A percentile compares a stretch with the other conserved stretches of the same genome.
Evolutionary conservation across 441 rosid genomes (phyloP).

Genomic region (Euphorbia neoarborescens): DNA sequence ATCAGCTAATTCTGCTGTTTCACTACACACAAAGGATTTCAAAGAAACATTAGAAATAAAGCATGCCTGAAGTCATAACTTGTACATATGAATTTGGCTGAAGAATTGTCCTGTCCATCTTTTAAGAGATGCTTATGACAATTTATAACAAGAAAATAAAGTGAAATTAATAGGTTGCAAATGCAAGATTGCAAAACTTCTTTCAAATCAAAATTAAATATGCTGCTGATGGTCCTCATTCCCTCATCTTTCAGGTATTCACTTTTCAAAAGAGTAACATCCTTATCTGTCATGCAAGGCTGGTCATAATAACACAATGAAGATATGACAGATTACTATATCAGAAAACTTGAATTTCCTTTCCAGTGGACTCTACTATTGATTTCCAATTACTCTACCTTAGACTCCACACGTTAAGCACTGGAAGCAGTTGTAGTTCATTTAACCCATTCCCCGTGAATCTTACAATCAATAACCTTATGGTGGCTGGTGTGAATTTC

Average conservation of each 20-base stretch:
- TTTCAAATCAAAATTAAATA: not conserved
- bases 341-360: not conserved
- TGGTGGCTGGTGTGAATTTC: not conserved
- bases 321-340: not conserved
- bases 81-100: not conserved
- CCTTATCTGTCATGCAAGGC: not conserved
- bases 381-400: not conserved
- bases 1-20: conserved; percentile 41
- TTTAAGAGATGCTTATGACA: not conserved
- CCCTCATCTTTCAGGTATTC: not conserved
- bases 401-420: not conserved
- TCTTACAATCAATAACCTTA: not conserved
- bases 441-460: not conserved
- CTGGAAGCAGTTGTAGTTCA: not conserved
- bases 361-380: not conserved
- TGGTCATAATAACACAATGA: not conserved
- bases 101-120: not conserved
- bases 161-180: not conserved
- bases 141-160: not conserved
- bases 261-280: not conserved
- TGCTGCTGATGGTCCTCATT: not conserved
- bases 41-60: not conserved
- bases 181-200: not conserved
- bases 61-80: not conserved
- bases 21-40: conserved; percentile 19